phyloP scores from a whole-genome alignment of 2,329 filamentous ascomycete species.

The Trichoderma breve region DNA sequence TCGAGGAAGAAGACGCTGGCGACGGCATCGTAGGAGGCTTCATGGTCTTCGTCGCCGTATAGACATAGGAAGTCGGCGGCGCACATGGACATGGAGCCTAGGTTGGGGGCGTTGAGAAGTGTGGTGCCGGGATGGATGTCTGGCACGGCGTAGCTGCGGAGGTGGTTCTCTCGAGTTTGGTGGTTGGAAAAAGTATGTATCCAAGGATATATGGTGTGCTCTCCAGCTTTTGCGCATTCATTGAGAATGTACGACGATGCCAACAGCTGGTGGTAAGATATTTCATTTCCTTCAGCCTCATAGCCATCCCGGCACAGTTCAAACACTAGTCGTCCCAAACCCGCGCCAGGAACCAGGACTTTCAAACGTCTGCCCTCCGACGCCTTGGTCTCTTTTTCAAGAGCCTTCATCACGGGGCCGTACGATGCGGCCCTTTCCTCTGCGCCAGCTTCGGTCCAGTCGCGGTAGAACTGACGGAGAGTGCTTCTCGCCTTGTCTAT shows the following conservation, averaged over 20 bases:
- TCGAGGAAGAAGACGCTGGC: conserved; percentile 95
- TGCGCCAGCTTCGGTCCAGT: conserved; percentile 81
- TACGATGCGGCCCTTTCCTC: conserved; percentile 76
- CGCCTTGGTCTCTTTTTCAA: conserved; percentile 49
- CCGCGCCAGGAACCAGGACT: conserved; percentile 86
- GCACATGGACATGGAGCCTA: conserved; percentile 83
- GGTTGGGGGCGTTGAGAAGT: conserved; percentile 40
- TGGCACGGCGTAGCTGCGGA: conserved; percentile 71
- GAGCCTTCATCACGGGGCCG: conserved; percentile 64
- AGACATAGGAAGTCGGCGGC: conserved; percentile 90
- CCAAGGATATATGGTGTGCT: conserved; percentile 81
- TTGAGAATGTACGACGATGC: conserved; percentile 78
- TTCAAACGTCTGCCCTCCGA: conserved; percentile 46
- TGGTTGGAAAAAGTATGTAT: conserved; percentile 88
- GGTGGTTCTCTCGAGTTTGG: conserved; percentile 67
- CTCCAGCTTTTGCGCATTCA: conserved; percentile 54
- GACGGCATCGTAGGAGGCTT: conserved; percentile 72
- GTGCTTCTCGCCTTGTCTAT: conserved; percentile 91
- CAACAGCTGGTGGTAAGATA: conserved; percentile 94
- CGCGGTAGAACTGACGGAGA: conserved; percentile 87
- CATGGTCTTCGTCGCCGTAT: conserved; percentile 65
- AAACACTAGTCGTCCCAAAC: conserved; percentile 83
- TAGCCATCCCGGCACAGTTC: conserved; percentile 76
- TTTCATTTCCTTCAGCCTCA: conserved; percentile 84
- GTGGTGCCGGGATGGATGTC: conserved; percentile 70